Percentiles rank a stretch among this genome's conserved stretches.
Evolutionary conservation across 2,329 filamentous ascomycete species (phyloP).

Genomic region (Alternaria sp.): DNA sequence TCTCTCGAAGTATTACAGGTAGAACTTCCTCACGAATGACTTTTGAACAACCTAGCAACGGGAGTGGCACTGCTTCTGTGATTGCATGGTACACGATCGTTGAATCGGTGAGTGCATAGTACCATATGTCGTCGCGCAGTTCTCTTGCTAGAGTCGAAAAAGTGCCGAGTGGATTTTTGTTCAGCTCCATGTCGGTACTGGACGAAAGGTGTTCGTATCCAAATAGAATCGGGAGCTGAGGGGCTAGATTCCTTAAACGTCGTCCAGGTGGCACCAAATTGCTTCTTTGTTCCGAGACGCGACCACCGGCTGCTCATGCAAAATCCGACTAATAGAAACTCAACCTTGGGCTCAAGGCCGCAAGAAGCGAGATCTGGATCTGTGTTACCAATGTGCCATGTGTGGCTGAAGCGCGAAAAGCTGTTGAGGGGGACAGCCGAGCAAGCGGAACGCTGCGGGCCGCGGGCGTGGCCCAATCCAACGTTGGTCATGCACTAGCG

Average conservation of each 20-base stretch:
- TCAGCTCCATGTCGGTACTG: neutral
- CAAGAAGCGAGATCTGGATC: neutral
- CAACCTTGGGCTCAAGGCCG: neutral
- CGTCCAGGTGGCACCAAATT: neutral
- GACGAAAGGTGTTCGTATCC: neutral
- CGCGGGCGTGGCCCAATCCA: neutral
- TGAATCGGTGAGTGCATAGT: neutral
- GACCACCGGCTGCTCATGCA: neutral
- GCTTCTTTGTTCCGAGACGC: neutral
- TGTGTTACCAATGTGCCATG: neutral
- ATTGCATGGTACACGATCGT: constrained; percentile 4
- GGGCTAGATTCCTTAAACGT: neutral
- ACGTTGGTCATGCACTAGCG: neutral
- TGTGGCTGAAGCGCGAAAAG: constrained; percentile 3
- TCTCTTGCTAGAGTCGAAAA: neutral
- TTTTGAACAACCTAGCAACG: constrained; percentile 5
- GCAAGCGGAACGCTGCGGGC: constrained; percentile 8
- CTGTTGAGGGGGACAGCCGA: constrained; percentile 3
- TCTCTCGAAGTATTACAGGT: neutral
- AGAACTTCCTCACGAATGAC: constrained; percentile 2
- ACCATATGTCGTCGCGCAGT: constrained; percentile 4
- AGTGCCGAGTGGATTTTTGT: neutral
- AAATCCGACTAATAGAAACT: neutral
- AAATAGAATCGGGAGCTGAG: neutral
- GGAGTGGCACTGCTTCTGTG: neutral